Base-by-base conservation (phyloP, 306 rosid genomes). In the Inga oerstediana region DNA sequence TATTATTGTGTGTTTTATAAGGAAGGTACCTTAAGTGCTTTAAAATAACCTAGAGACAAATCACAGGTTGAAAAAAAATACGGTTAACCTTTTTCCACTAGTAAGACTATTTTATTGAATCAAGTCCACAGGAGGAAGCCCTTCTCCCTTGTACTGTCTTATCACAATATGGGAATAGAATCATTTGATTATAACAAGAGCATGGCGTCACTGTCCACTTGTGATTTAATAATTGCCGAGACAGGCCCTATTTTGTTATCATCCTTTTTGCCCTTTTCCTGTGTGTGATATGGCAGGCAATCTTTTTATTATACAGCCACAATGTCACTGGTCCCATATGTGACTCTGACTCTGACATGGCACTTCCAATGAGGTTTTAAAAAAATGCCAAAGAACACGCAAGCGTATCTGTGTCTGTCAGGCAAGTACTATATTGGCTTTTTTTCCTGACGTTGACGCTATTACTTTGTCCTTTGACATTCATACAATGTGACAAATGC, bases 401-500 rank as follows among this genome's bases (percentile, higher is more conserved):
- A 32, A 72, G 41, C 79, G 49, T 35, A 52, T 75, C 79, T 75
- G 11, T 75, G 78, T 49, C 32, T 11, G 79, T 52, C 49, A n/a
- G 51, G 22, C 30, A 35, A 20, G 46, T 75, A 52, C 34, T 19
- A 3, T 14, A 3, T 27, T 49, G 65, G 4, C 4, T 51, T 16
- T 48, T 48, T 54, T 19, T n/a, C 12, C 8, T 75, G 67, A 52
- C 67, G 59, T 72, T 34, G 67, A 75, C 67, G n/a, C 32, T 34
- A 32, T 52, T 35, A 0, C 8, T 52, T 75, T 75, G 79, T 52
- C 79, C 48, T 52, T n/a, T 74, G 3, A 74, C 30, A 74, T 46
- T 2, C 52, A 20, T n/a, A 8, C 43, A 46, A 45, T 27, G 7
- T n/a, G 35, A 22, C 34, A 9, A 22, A 22, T 59, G 27, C 7